Base-by-base conservation (phyloP, 352 stramenopile species). In the Phytophthora tubulina region DNA sequence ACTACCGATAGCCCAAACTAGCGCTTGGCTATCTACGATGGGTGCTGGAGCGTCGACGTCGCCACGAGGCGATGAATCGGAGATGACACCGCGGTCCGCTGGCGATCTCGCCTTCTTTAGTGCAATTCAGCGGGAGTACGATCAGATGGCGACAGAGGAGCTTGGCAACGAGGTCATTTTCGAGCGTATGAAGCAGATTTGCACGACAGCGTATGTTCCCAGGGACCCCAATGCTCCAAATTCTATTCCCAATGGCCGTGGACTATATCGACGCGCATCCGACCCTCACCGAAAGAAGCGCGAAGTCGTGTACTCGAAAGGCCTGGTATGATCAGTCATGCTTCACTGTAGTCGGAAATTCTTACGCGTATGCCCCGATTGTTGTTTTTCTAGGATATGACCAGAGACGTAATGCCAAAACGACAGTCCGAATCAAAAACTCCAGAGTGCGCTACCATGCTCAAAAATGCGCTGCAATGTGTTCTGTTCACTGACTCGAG, bases 111-210 rank as follows among this genome's bases (percentile, higher is more conserved):
- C 72, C 13, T 72, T 90, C 53, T 93, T 93, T 56, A 73, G 67
- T 5, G 73, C 80, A 39, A 85, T 92, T 50, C 72, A 85, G 38
- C 75, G 72, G 42, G 86, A 93, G 59, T 94, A 92, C 66, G 67
- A 86, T 32, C 81, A 89, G 54, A 91, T 94, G 80, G 56, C 50
- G n/a, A 53, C 64, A 0, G 79, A 88, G 13, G 58, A 87, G 2
- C 71, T 94, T 6, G 72, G 70, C 9, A 84, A 92, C 45, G 84
- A 94, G 69, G 70, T 91, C 44, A 78, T 94, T 53, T 94, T 94
- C 55, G 84, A 94, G 61, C 82, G 80, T 30, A 89, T 94, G 79
- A 94, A 92, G 68, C 79, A 90, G 60, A 81, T 91, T 57, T 77
- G 70, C 44, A 58, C 58, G 48, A 70, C 70, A 54, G 81, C 84